phyloP scores from a whole-genome alignment of 495 filamentous ascomycete species.

The Cairneyella variabilis region DNA sequence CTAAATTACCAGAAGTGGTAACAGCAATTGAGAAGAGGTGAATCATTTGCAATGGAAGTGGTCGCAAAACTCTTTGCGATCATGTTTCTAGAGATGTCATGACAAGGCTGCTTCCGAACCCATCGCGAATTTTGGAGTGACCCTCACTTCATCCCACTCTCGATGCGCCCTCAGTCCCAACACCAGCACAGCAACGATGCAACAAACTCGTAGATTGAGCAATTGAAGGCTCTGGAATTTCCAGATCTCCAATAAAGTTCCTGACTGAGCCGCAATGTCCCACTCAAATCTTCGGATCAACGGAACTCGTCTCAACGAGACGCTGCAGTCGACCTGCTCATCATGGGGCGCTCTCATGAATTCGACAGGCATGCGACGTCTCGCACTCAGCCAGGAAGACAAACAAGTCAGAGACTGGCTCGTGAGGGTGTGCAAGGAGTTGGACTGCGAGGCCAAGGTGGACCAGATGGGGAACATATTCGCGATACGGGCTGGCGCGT shows the following conservation, averaged over 20 bases:
- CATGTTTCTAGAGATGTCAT: too few relatives aligned
- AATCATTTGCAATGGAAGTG: too few relatives aligned
- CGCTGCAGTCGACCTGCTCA: slow-evolving; percentile 62
- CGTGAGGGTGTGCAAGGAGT: slow-evolving; percentile 50
- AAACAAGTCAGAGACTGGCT: slow-evolving; percentile 74
- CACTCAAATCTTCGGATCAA: slow-evolving; percentile 48
- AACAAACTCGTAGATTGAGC: too few relatives aligned
- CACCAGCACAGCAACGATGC: too few relatives aligned
- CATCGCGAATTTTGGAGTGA: neutral
- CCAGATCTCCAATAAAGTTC: neutral
- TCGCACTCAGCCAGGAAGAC: slow-evolving; percentile 66
- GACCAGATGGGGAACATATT: slow-evolving; percentile 66
- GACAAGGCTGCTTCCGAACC: too few relatives aligned
- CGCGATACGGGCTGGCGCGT: slow-evolving; percentile 57
- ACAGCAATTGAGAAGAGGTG: too few relatives aligned
- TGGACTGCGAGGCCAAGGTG: slow-evolving; percentile 53
- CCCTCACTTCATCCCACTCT: slow-evolving; percentile 1
- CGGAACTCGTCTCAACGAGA: slow-evolving; percentile 51
- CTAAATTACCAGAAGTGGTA: too few relatives aligned
- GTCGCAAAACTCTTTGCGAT: too few relatives aligned
- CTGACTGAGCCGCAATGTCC: neutral
- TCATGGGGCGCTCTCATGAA: slow-evolving; percentile 29
- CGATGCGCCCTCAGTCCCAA: too few relatives aligned
- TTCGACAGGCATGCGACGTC: slow-evolving; percentile 32
- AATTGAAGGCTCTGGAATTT: too few relatives aligned